Evolutionary conservation across 768 basidiomycete genomes (phyloP).

Genomic region (Phlebiopsis flavidoalba): DNA sequence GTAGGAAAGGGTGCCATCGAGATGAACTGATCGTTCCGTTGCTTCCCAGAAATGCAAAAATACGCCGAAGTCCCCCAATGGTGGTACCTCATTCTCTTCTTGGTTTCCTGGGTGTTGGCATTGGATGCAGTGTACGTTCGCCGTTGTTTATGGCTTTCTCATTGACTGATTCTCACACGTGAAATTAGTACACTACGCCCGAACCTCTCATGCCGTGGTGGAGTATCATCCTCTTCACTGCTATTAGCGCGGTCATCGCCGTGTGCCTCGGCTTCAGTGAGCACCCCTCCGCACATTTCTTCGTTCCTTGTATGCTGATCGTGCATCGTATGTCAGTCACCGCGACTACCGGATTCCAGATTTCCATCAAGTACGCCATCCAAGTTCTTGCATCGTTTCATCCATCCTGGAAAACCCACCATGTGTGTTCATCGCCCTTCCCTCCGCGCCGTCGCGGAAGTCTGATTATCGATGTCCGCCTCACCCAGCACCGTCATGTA

Average conservation of each 20-base stretch:
- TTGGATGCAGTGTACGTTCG: slow-evolving; percentile 35
- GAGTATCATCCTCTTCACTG: slow-evolving; percentile 47
- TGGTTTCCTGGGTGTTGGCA: slow-evolving; percentile 43
- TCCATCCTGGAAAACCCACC: slow-evolving; percentile 43
- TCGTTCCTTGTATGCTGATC: neutral
- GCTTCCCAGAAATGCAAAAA: slow-evolving; percentile 38
- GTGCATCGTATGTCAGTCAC: slow-evolving; percentile 21
- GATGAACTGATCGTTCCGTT: neutral
- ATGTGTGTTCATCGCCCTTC: slow-evolving; percentile 27
- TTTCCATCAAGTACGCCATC: slow-evolving; percentile 45
- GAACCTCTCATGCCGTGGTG: slow-evolving; percentile 48
- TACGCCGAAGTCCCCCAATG: slow-evolving; percentile 51
- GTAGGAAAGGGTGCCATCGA: neutral
- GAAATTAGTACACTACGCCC: slow-evolving; percentile 26
- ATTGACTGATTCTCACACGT: neutral
- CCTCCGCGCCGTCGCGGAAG: neutral
- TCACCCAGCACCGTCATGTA: slow-evolving; percentile 44
- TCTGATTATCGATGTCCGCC: neutral
- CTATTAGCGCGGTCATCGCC: slow-evolving; percentile 34
- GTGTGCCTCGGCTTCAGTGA: slow-evolving; percentile 31
- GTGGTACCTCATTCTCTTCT: slow-evolving; percentile 43
- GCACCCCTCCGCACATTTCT: slow-evolving; percentile 12
- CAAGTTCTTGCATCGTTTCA: slow-evolving; percentile 47
- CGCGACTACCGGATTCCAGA: slow-evolving; percentile 38
- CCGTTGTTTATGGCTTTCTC: neutral